Percentiles rank a stretch among this genome's conserved stretches.
phyloP scores from a whole-genome alignment of 164 flowering plant species.

The Umbellularia californica region DNA sequence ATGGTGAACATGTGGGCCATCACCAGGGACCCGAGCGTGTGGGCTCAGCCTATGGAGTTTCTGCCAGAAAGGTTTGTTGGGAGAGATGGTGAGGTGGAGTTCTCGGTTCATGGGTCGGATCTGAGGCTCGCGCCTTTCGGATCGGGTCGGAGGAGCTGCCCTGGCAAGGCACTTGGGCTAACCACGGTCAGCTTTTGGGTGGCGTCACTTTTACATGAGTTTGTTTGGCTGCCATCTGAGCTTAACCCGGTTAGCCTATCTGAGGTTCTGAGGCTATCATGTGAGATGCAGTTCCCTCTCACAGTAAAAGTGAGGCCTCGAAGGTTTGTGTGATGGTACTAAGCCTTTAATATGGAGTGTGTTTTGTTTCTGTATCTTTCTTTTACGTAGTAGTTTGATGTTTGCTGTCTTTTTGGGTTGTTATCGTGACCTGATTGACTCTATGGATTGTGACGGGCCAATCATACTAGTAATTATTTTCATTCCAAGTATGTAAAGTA shows the following conservation, averaged over 20 bases:
- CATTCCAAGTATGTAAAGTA: no score
- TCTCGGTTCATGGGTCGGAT: conserved; percentile 57
- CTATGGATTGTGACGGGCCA: not conserved
- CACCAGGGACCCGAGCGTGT: conserved; percentile 44
- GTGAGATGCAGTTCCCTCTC: conserved; percentile 53
- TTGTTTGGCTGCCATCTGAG: conserved; percentile 35
- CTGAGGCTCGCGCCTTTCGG: conserved; percentile 76
- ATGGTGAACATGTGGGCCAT: conserved; percentile 98
- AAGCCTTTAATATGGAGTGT: not conserved
- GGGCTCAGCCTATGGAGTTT: conserved; percentile 53
- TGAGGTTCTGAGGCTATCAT: conserved; percentile 49
- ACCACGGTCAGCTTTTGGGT: conserved; percentile 55
- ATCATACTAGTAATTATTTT: no score
- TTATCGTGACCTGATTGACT: not conserved
- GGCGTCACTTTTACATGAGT: conserved; percentile 46
- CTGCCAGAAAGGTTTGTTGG: conserved; percentile 55
- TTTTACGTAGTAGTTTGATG: not conserved
- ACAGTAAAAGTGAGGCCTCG: conserved; percentile 24
- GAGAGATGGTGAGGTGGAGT: conserved; percentile 27
- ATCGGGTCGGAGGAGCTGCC: conserved; percentile 63
- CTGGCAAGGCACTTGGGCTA: conserved; percentile 60
- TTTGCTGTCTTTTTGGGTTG: no score
- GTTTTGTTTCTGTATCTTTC: not conserved
- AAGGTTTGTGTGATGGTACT: not conserved
- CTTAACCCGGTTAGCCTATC: conserved; percentile 37